Base-by-base conservation (phyloP, 192 early-diverging fungal species). In the Linnemannia hyalina region DNA sequence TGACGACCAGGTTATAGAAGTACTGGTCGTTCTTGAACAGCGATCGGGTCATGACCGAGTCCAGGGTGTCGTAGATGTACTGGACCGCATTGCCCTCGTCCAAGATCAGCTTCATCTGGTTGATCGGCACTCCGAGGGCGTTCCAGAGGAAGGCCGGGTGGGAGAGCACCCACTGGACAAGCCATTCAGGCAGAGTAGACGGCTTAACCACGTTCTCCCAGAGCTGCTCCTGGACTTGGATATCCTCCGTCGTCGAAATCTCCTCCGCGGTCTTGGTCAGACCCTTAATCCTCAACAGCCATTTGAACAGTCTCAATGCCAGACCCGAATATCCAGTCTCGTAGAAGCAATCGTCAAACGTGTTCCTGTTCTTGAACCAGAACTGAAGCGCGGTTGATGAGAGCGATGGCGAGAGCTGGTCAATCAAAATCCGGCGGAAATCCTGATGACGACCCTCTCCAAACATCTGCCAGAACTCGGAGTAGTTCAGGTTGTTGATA, bases 71-170 rank as follows among this genome's bases (percentile, higher is more conserved):
- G 54, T 94, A 93, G 69, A 94, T 90, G 85, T 97, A 96, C 77
- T 95, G 90, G 47, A 93, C 92, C 46, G 95, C 94, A 4, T 92
- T 93, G 55, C 96, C 95, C 79, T 97, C 95, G 77, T 93, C 89
- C 78, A 94, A 89, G 54, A 96, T 90, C 95, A 97, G 94, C 18
- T 95, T 95, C 95, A 95, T 95, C 85, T 96, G 95, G 80, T 94
- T 95, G 65, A 94, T 94, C 0, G 96, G 96, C 57, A 97, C 96
- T 36, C 96, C 96, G 41, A 97, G 89, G 7, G 96, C 93, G 55
- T 93, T 93, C 96, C 96, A 97, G 90, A 96, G 92, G 88, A 95
- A 95, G 54, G 94, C 89, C 20, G 94, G 93, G 72, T 97, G 96
- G 80, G 96, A 94, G 11, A 97, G 79, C 16, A 96, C 81, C 74